These are phyloP conservation scores for Amphichorda felina DNA, from an alignment of 2,329 filamentous ascomycete species.

Conservation along the genomic window DNA sequence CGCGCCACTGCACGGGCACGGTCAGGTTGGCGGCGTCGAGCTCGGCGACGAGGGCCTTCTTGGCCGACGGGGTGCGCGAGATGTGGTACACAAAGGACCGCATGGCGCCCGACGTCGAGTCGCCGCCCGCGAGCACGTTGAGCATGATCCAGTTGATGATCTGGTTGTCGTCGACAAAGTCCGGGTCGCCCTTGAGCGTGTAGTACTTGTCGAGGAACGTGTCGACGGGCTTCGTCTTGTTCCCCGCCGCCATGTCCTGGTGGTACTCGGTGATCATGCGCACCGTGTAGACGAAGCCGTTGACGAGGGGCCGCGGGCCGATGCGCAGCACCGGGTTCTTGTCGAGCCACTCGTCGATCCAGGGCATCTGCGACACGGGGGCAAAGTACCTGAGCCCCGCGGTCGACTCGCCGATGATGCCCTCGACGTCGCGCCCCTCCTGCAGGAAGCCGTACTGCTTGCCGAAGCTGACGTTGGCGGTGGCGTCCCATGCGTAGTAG, in stretches of 20 bases:
- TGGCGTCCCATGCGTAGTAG: constrained; percentile 24
- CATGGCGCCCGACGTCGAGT: constrained; percentile 21
- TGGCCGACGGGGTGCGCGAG: constrained; percentile 15
- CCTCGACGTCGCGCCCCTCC: constrained; percentile 21
- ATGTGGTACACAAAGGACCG: constrained; percentile 22
- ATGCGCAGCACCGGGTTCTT: constrained; percentile 15
- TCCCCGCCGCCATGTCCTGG: constrained; percentile 5
- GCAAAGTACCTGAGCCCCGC: constrained; percentile 18
- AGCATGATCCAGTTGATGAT: constrained; percentile 8
- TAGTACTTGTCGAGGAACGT: constrained; percentile 9
- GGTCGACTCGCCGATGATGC: constrained; percentile 18
- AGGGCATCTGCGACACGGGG: constrained; percentile 12
- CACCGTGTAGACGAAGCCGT: constrained; percentile 9
- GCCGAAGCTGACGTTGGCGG: constrained; percentile 26
- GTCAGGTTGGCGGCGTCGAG: constrained; percentile 11
- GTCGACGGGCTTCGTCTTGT: constrained; percentile 10
- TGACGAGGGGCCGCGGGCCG: constrained; percentile 10
- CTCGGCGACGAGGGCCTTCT: constrained; percentile 19
- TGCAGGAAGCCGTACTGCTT: constrained; percentile 28
- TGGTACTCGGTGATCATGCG: constrained; percentile 9
- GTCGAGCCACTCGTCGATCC: constrained; percentile 13
- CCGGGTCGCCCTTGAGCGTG: constrained; percentile 12
- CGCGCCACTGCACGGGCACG: constrained; percentile 3
- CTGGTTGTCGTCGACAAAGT: constrained; percentile 19
- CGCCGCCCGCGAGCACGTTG: constrained; percentile 17